phyloP scores from a whole-genome alignment of 805 yeast species.

The Peterozyma toletana region DNA sequence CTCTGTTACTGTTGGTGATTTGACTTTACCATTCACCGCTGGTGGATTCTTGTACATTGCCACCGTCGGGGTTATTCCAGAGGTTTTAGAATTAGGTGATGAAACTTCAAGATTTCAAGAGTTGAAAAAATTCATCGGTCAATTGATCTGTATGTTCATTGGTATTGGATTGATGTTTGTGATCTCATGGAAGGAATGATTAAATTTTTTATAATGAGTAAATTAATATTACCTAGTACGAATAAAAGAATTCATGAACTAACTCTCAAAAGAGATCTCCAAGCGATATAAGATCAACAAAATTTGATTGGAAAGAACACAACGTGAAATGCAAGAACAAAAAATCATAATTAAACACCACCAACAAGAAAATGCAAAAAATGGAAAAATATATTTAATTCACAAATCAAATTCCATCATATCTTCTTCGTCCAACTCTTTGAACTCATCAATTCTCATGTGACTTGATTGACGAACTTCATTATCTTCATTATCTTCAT shows the following conservation, averaged over 20 bases:
- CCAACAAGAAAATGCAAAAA: no score
- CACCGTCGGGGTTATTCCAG: conserved; percentile 71
- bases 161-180: conserved; percentile 55
- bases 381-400: no score
- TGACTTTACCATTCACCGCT: conserved; percentile 64
- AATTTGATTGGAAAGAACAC: no score
- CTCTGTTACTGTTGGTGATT: conserved; percentile 40
- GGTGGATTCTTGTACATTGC: conserved; percentile 74
- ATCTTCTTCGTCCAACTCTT: not conserved
- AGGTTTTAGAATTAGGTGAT: conserved; percentile 40
- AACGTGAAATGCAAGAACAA: no score
- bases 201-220: no score
- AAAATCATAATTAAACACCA: no score
- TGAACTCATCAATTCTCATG: not conserved
- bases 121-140: conserved; percentile 31
- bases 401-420: no score
- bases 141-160: conserved; percentile 38
- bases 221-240: no score
- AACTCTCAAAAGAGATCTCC: no score
- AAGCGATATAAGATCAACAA: no score
- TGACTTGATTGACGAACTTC: not conserved
- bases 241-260: no score
- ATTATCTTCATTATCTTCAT: not conserved
- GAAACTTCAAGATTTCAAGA: conserved; percentile 30
- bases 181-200: conserved; percentile 38